These are phyloP conservation scores for Penicillium crustosum DNA, from an alignment of 2,329 filamentous ascomycete genomes.

Conservation along the genomic window DNA sequence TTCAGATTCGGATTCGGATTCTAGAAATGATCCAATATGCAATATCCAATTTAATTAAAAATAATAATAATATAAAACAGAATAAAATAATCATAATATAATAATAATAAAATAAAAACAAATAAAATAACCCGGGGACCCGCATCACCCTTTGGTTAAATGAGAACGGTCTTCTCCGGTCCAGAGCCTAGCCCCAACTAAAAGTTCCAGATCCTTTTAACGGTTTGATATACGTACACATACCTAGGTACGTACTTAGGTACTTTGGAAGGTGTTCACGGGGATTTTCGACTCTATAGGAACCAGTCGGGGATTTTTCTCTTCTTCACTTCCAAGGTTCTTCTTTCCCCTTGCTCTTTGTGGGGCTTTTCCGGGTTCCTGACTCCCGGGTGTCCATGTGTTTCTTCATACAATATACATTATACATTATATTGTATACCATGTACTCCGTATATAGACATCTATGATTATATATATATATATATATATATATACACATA, in stretches of 20 bases:
- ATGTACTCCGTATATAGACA: too few species aligned
- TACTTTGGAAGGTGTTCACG: background rate
- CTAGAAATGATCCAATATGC: too few species aligned
- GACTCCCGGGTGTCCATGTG: slow-evolving; percentile 5
- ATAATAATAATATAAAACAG: background rate
- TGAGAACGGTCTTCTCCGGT: slow-evolving; percentile 22
- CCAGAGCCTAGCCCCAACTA: slow-evolving; percentile 26
- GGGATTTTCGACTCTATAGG: slow-evolving; percentile 1
- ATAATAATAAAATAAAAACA: background rate
- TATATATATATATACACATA: too few species aligned
- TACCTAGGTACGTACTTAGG: too few species aligned
- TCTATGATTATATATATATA: too few species aligned
- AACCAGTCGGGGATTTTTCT: slow-evolving; percentile 31
- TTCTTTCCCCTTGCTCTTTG: slow-evolving; percentile 13
- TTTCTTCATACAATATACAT: too few species aligned
- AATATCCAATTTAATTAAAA: too few species aligned
- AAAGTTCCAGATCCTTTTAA: slow-evolving; percentile 23
- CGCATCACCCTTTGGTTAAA: slow-evolving; percentile 27
- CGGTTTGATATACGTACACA: too few species aligned
- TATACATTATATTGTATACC: too few species aligned
- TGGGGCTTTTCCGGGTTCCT: slow-evolving; percentile 22
- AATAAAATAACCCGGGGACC: slow-evolving; percentile 11
- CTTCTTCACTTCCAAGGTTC: slow-evolving; percentile 9
- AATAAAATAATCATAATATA: too few species aligned
- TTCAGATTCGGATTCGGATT: too few species aligned